Base-by-base conservation (phyloP, 2,329 filamentous ascomycete genomes). In the Hypoxylon sp. region DNA sequence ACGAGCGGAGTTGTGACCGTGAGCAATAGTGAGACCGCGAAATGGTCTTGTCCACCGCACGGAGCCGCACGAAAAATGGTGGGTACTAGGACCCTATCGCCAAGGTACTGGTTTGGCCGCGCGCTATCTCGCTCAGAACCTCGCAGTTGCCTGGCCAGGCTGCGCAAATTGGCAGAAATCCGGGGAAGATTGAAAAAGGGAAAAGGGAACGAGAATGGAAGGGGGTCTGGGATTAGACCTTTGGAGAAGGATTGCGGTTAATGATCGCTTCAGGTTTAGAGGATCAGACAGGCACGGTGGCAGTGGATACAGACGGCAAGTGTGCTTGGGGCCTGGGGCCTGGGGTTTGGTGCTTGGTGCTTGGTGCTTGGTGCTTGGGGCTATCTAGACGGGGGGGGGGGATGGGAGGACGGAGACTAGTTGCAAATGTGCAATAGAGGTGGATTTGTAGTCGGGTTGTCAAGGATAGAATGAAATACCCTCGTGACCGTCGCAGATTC, bases 251-350 rank as follows among this genome's bases (percentile, higher is more conserved):
- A 54, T 57, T 64, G 63, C 63, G 65, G 57, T 59, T 68, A 68
- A 66, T 67, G 64, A 59, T 64, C 51, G 59, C 62, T 64, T 68
- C 50, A 55, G 62, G 67, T 64, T 39, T 60, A 67, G 67, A 69
- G 53, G 59, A 61, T 46, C 56, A 50, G 39, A 56, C 53, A 54
- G 58, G 62, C 56, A 68, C 62, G 51, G 62, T 66, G 63, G 64
- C 62, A 66, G 49, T 68, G 62, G 59, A 50, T 60, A n/a, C n/a
- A 66, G 59, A 61, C 65, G 65, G 65, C 65, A 68, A 64, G 65
- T 68, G 44, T 65, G 34, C 47, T 46, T 34, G 52, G 22, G 22
- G 41, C 41, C 41, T 44, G 41, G 41, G 41, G 20, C 8, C 20
- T 20, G 19, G 10, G 34, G 34, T 4, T 46, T 34, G 52, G 22